phyloP scores from a whole-genome alignment of 2,329 filamentous ascomycete genomes.

The Lachnellula suecica region DNA sequence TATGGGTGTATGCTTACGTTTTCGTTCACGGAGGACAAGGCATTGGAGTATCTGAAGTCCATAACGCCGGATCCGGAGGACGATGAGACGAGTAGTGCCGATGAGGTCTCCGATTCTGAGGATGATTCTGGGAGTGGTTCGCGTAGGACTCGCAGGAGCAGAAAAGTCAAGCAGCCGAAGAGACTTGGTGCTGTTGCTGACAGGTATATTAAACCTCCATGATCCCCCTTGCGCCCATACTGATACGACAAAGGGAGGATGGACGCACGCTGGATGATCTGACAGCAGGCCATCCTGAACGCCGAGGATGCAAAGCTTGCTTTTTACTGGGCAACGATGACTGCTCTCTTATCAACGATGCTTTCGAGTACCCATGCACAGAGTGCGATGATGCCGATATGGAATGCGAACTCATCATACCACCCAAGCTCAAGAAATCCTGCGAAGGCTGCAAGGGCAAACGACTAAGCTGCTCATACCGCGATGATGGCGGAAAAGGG shows the following conservation, averaged over 20 bases:
- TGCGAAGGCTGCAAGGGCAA: conserved; percentile 25
- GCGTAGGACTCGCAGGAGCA: conserved; percentile 4
- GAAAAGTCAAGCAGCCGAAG: conserved; percentile 1
- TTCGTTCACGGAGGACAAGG: conserved; percentile 7
- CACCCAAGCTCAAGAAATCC: conserved; percentile 18
- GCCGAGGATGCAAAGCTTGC: conserved; percentile 28
- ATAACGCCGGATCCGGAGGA: conserved; percentile 4
- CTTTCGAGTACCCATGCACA: conserved; percentile 24
- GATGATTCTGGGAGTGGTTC: conserved; percentile 4
- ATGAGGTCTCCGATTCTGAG: conserved; percentile 5
- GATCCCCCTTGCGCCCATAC: neutral
- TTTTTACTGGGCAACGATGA: conserved; percentile 22
- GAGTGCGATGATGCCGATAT: conserved; percentile 22
- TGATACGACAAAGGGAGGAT: conserved; percentile 18
- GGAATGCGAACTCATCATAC: conserved; percentile 24
- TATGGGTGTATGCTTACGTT: conserved; percentile 18
- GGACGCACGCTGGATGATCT: conserved; percentile 21
- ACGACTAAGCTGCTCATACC: conserved; percentile 20
- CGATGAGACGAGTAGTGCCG: neutral
- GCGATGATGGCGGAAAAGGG: conserved; percentile 17
- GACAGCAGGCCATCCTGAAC: conserved; percentile 22
- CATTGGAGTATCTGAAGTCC: conserved; percentile 16
- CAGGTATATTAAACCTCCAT: neutral
- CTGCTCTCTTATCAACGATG: conserved; percentile 25
- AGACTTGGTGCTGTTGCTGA: neutral